phyloP scores from a whole-genome alignment of 108 stramenopile genomes.

The Pseudonitzschia delicatissima region DNA sequence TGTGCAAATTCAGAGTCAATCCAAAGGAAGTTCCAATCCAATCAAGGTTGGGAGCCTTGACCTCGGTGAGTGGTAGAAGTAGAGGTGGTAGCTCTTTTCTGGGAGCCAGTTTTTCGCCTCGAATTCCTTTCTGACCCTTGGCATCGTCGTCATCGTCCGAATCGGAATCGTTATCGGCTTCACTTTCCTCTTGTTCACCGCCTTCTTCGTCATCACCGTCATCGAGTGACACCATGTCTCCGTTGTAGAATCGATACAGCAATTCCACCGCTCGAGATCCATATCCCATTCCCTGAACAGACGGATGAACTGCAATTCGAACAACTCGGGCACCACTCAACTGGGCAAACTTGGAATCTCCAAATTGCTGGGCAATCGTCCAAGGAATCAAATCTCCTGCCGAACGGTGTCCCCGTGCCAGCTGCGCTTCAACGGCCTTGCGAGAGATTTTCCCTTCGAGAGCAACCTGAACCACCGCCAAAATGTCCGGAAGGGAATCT shows the following conservation, averaged over 20 bases:
- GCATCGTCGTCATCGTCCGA: conserved; percentile 23
- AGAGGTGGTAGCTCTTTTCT: conserved; percentile 96
- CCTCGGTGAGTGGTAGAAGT: conserved; percentile 83
- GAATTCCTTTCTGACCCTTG: conserved; percentile 46
- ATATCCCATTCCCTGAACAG: conserved; percentile 97
- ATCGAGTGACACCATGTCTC: conserved; percentile 81
- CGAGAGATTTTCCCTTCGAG: conserved; percentile 94
- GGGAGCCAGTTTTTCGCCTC: conserved; percentile 83
- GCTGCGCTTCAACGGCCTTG: conserved; percentile 89
- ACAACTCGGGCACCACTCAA: conserved; percentile 96
- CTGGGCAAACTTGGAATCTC: conserved; percentile 93
- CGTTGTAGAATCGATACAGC: conserved; percentile 92
- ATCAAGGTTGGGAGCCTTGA: conserved; percentile 87
- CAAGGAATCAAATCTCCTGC: conserved; percentile 99
- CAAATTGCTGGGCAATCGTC: conserved; percentile 99
- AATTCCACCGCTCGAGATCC: conserved; percentile 91
- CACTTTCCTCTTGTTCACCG: conserved; percentile 43
- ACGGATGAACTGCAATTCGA: conserved; percentile 96
- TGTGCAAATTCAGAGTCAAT: conserved; percentile 85
- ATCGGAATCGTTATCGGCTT: conserved; percentile 36
- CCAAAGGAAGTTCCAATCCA: conserved; percentile 98
- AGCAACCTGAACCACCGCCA: conserved; percentile 89
- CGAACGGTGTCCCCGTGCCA: conserved; percentile 91
- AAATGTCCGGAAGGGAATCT: conserved; percentile 75
- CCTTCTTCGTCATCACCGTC: conserved; percentile 35